These are phyloP conservation scores for Fusarium ambrosium DNA, from an alignment of 2,329 filamentous ascomycete species.

Conservation along the genomic window DNA sequence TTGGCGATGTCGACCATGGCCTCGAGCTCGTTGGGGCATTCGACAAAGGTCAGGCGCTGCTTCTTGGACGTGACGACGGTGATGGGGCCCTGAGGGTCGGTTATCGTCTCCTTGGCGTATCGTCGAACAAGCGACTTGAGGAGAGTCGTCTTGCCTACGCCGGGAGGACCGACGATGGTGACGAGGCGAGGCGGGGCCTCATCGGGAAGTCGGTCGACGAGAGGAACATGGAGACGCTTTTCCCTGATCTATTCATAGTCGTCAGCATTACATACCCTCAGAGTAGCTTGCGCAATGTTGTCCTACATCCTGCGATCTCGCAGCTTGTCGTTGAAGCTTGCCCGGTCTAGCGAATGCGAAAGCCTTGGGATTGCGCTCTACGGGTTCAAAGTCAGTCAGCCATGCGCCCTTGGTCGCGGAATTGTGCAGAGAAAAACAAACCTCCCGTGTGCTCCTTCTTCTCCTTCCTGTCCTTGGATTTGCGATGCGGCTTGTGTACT, in stretches of 20 bases:
- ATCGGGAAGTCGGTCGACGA: conserved; percentile 95
- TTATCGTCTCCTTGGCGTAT: conserved; percentile 95
- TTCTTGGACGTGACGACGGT: conserved; percentile 98
- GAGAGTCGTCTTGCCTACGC: conserved; percentile 94
- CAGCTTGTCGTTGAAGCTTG: conserved; percentile 80
- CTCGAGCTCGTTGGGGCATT: conserved; percentile 96
- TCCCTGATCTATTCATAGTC: conserved; percentile 79
- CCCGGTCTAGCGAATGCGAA: conserved; percentile 89
- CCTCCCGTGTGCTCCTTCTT: conserved; percentile 58
- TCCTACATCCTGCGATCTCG: conserved; percentile 77
- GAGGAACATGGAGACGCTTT: conserved; percentile 94
- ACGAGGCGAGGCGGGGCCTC: conserved; percentile 95
- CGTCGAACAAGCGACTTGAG: conserved; percentile 94
- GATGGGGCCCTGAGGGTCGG: conserved; percentile 89
- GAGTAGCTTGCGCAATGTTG: neutral
- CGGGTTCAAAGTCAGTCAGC: conserved; percentile 40
- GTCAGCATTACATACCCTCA: conserved; percentile 39
- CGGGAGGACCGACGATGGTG: conserved; percentile 93
- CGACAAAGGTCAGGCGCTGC: conserved; percentile 92
- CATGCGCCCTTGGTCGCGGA: conserved; percentile 20
- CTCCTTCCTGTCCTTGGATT: conserved; percentile 89
- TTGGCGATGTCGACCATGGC: conserved; percentile 98
- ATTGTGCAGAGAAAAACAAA: neutral
- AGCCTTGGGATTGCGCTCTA: conserved; percentile 87
- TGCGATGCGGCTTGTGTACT: conserved; percentile 85